Base-by-base conservation (phyloP, 441 rosid genomes). In the Euphorbia schlechtendalii region DNA sequence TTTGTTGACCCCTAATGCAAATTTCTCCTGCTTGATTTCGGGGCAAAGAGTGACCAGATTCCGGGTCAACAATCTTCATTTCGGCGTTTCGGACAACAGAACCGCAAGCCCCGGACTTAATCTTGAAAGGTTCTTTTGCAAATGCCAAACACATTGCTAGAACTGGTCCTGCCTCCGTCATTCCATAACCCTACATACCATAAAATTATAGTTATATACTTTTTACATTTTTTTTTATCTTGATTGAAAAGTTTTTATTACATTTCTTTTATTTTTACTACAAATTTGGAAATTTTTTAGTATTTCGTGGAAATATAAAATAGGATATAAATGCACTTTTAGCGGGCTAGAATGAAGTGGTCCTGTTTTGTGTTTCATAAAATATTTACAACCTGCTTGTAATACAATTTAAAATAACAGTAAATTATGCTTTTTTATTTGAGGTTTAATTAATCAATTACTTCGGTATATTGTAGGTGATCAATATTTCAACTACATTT, bases 121-220 rank as follows among this genome's bases (percentile, higher is more conserved):
- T 79, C 46, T 82, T 84, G 20, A 82, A 74, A 0, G 90, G 82
- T 14, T 91, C 85, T 69, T 91, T 91, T 0, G 96, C 96, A 28
- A 90, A 84, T 1, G 88, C 92, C 65, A 85, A 63, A 20, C 89
- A 83, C 92, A 86, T 84, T 10, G 97, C 70, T 12, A 91, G 65
- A 18, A 84, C 90, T 1, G 89, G 88, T 15, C 97, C 97, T 6
- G 96, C 93, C 79, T 90, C 97, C 6, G 96, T 88, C 96, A 90
- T 88, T 51, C 97, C 97, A 41, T 90, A 90, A 0, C 96, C 97
- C 97, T 90, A 12, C 18, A 24, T 12, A 17, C n/a, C 22, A 48
- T 48, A 11, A 10, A 41, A 8, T 4, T 8, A 41, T 41, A 11
- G 0, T 8, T 9, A 51, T 21, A 51, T 51, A 8, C 13, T 11